A percentile compares a stretch with the other conserved stretches of the same genome.
These are phyloP conservation scores for Emericellopsis terricola DNA, from an alignment of 495 filamentous ascomycete genomes.

Conservation along the genomic window DNA sequence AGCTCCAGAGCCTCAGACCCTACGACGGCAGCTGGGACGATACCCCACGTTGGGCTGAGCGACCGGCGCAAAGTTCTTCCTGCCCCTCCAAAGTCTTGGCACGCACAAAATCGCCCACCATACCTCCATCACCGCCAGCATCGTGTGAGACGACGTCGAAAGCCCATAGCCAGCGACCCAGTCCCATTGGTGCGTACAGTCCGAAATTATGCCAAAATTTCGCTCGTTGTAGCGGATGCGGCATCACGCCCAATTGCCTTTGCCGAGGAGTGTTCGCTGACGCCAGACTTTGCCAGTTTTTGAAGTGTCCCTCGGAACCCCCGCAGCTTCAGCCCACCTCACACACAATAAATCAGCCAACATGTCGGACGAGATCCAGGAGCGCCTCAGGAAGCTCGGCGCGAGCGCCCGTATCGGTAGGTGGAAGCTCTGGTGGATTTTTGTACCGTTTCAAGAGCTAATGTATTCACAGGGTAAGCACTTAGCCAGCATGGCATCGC, in stretches of 20 bases:
- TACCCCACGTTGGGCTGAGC: too few species aligned
- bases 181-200: not conserved
- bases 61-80: too few species aligned
- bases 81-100: slow-evolving; percentile 6
- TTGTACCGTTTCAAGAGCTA: too few species aligned
- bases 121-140: not conserved
- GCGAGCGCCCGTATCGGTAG: slow-evolving; percentile 60
- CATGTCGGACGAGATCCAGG: slow-evolving; percentile 50
- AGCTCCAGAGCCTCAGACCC: too few species aligned
- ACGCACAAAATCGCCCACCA: slow-evolving; percentile 4
- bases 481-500: too few species aligned
- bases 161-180: not conserved
- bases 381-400: slow-evolving; percentile 63
- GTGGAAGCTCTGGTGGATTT: slow-evolving; percentile 16
- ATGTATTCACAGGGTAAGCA: too few species aligned
- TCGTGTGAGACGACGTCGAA: slow-evolving; percentile 2
- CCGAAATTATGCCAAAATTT: not conserved
- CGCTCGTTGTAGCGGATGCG: too few species aligned
- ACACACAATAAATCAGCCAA: slow-evolving; percentile 17
- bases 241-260: too few species aligned
- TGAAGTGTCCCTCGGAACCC: not conserved
- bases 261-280: too few species aligned
- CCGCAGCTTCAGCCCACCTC: slow-evolving; percentile 3
- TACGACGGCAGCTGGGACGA: too few species aligned
- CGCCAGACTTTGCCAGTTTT: too few species aligned